Evolutionary conservation across 2,329 filamentous ascomycete genomes (phyloP).

Genomic region (Fusarium sp.): DNA sequence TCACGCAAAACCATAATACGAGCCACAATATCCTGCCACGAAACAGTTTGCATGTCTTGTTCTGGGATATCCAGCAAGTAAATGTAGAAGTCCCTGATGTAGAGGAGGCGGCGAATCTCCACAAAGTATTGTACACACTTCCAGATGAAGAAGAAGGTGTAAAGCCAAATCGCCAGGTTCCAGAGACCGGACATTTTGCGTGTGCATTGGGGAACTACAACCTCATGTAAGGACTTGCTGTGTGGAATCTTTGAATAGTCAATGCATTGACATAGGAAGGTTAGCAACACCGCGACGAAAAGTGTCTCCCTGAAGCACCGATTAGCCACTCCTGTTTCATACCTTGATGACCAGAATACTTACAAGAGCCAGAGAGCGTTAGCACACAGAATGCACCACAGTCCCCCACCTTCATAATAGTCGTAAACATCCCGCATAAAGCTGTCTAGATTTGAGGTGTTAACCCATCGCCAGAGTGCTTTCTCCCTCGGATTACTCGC

Average conservation of each 20-base stretch:
- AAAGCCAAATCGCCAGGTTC: slow-evolving; percentile 84
- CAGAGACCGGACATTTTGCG: slow-evolving; percentile 77
- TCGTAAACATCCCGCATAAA: slow-evolving; percentile 88
- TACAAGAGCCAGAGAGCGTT: slow-evolving; percentile 78
- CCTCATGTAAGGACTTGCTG: slow-evolving; percentile 65
- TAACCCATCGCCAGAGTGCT: slow-evolving; percentile 93
- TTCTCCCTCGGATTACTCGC: slow-evolving; percentile 67
- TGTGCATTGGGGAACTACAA: slow-evolving; percentile 79
- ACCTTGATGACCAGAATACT: slow-evolving; percentile 46
- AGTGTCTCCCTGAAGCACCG: slow-evolving; percentile 70
- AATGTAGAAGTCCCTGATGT: slow-evolving; percentile 87
- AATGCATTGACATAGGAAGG: slow-evolving; percentile 86
- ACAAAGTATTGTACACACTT: slow-evolving; percentile 79
- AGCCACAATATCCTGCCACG: slow-evolving; percentile 91
- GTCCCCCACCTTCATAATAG: slow-evolving; percentile 84
- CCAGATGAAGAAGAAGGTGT: slow-evolving; percentile 86
- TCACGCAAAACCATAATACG: slow-evolving; percentile 87
- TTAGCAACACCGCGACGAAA: slow-evolving; percentile 85
- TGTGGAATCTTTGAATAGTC: slow-evolving; percentile 80
- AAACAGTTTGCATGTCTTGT: slow-evolving; percentile 90
- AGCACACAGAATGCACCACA: slow-evolving; percentile 84
- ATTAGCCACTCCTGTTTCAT: slow-evolving; percentile 10
- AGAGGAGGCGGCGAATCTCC: slow-evolving; percentile 76
- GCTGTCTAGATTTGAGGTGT: slow-evolving; percentile 87
- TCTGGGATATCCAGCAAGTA: slow-evolving; percentile 84